These are phyloP conservation scores for Lecanicillium sp. DNA, from an alignment of 2,329 filamentous ascomycete species.

Conservation along the genomic window DNA sequence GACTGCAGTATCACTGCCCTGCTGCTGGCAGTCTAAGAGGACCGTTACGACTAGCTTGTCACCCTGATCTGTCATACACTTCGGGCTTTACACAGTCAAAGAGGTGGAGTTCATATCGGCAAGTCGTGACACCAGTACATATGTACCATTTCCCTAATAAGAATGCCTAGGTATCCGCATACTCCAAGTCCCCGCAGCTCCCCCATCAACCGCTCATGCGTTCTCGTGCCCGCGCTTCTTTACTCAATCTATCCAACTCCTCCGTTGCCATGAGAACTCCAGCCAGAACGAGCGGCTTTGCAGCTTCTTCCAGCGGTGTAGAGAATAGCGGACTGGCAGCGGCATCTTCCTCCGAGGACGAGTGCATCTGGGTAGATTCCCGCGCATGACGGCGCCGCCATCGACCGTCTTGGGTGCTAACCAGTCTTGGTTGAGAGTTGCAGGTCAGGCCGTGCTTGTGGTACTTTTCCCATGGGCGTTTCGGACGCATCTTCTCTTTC, in stretches of 20 bases:
- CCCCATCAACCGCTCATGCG: no score
- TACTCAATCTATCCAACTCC: constrained; percentile 24
- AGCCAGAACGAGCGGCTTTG: constrained; percentile 18
- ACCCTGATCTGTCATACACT: no score
- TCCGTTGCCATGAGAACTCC: constrained; percentile 19
- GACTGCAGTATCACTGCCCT: no score
- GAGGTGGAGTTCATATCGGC: no score
- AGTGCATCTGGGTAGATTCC: constrained; percentile 18
- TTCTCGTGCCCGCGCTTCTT: constrained; percentile 15
- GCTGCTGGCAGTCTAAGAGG: no score
- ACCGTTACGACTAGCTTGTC: no score
- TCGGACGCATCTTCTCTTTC: constrained; percentile 15
- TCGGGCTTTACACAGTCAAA: no score
- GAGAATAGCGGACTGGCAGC: constrained; percentile 12
- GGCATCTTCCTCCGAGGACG: constrained; percentile 14
- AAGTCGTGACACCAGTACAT: no score
- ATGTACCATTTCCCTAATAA: no score
- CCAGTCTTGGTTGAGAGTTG: not conserved
- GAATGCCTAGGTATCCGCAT: not conserved
- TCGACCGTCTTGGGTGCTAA: not conserved
- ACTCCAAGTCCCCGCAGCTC: not conserved
- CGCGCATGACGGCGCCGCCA: constrained; percentile 12
- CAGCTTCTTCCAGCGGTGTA: constrained; percentile 14
- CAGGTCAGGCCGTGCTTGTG: constrained; percentile 9
- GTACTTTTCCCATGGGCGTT: constrained; percentile 17